These are phyloP conservation scores for Penicillium sp. DNA, from an alignment of 2,329 filamentous ascomycete genomes.

Conservation along the genomic window DNA sequence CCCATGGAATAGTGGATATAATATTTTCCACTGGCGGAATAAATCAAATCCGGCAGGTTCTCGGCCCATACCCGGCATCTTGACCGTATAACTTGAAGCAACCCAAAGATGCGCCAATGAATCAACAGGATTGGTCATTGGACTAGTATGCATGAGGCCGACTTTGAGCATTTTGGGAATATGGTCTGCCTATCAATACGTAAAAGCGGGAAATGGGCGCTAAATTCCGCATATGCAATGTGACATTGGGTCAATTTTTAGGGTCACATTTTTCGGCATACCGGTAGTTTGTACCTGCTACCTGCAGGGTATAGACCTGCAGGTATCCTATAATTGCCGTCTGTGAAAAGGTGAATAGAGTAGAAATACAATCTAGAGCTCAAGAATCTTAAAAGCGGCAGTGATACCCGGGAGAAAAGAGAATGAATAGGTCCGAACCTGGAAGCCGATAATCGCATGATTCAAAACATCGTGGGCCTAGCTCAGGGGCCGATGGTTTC, in stretches of 20 bases:
- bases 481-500: neutral
- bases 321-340: no score
- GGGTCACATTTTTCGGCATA: neutral
- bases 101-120: neutral
- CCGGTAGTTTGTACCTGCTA: neutral
- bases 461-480: neutral
- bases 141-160: neutral
- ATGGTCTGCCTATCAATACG: neutral
- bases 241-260: neutral
- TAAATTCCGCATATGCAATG: neutral
- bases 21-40: neutral
- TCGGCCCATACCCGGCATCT: neutral
- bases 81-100: neutral
- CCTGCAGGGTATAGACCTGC: no score
- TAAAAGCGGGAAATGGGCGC: neutral
- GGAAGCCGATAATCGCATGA: neutral
- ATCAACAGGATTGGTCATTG: neutral
- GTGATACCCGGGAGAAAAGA: neutral
- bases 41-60: neutral
- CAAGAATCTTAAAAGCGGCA: neutral
- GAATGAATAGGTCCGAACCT: neutral
- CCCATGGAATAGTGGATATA: neutral
- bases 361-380: no score
- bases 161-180: neutral
- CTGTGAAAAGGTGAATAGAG: no score